Evolutionary conservation across 352 stramenopile species (phyloP).

Genomic region (Phytophthora capsici): DNA sequence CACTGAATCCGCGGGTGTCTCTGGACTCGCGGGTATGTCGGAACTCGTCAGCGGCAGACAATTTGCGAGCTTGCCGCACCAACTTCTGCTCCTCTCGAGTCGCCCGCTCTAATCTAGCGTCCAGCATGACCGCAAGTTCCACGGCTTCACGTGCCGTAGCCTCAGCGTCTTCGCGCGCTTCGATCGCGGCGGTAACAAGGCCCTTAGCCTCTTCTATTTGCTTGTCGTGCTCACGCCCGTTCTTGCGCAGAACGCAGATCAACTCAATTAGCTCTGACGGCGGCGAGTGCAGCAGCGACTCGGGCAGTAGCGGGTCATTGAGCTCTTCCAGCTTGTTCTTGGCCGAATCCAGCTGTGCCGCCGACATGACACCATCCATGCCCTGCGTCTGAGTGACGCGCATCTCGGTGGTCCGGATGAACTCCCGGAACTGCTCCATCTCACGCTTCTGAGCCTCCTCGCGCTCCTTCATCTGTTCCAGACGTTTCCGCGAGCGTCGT

Average conservation of each 20-base stretch:
- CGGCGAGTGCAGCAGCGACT: slow-evolving; percentile 55
- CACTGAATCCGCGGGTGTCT: slow-evolving; percentile 20
- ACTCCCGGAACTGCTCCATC: slow-evolving; percentile 90
- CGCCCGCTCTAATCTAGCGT: slow-evolving; percentile 73
- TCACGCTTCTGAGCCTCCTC: slow-evolving; percentile 82
- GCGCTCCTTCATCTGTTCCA: slow-evolving; percentile 70
- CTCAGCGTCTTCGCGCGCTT: slow-evolving; percentile 80
- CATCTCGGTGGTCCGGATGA: slow-evolving; percentile 75
- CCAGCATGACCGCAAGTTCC: slow-evolving; percentile 71
- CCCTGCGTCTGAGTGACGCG: slow-evolving; percentile 26
- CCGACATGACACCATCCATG: slow-evolving; percentile 25
- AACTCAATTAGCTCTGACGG: slow-evolving; percentile 74
- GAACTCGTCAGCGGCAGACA: slow-evolving; percentile 31
- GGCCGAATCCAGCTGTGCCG: slow-evolving; percentile 28
- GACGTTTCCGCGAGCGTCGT: slow-evolving; percentile 61
- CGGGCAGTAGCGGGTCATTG: slow-evolving; percentile 56
- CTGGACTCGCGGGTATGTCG: slow-evolving; percentile 21
- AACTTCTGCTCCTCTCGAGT: slow-evolving; percentile 49
- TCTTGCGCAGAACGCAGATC: slow-evolving; percentile 71
- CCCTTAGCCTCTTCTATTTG: slow-evolving; percentile 79
- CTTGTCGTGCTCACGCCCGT: slow-evolving; percentile 71
- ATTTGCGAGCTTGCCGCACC: slow-evolving; percentile 23
- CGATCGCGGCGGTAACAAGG: slow-evolving; percentile 77
- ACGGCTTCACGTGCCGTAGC: slow-evolving; percentile 75
- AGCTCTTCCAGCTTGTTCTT: slow-evolving; percentile 50